phyloP scores from a whole-genome alignment of 192 early-diverging fungal species.

The Dimargaris xerosporica region DNA sequence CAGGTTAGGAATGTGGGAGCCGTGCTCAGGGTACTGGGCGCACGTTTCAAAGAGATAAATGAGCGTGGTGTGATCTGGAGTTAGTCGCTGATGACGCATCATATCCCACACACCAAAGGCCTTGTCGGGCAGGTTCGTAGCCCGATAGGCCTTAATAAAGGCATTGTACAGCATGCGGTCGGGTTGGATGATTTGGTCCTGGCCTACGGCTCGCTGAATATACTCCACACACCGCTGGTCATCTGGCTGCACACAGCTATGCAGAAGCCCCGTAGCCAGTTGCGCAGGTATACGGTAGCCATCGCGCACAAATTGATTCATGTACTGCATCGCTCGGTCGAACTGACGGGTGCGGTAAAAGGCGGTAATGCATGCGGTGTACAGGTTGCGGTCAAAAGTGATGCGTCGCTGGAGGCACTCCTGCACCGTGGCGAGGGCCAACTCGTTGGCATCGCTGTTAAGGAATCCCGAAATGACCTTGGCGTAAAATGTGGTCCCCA shows the following conservation, averaged over 20 bases:
- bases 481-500: background rate
- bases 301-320: background rate
- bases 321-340: background rate
- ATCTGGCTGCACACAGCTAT: background rate
- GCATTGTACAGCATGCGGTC: slow-evolving; percentile 1
- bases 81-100: background rate
- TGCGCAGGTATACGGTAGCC: background rate
- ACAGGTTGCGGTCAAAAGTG: background rate
- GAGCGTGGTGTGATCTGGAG: slow-evolving; percentile 4
- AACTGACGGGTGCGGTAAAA: background rate
- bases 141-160: slow-evolving; percentile 4
- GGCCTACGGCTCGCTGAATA: background rate
- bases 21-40: background rate
- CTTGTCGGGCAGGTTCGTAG: background rate
- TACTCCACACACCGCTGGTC: background rate
- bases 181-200: background rate
- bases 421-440: slow-evolving; percentile 2
- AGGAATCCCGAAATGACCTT: slow-evolving; percentile 5
- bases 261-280: background rate
- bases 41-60: slow-evolving; percentile 9
- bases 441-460: too few species aligned
- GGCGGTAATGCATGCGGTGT: slow-evolving; percentile 3
- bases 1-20: background rate
- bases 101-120: slow-evolving; percentile 4
- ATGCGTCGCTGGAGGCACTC: background rate